These are phyloP conservation scores for Fusarium caatingaense DNA, from an alignment of 2,329 filamentous ascomycete genomes.

Conservation along the genomic window DNA sequence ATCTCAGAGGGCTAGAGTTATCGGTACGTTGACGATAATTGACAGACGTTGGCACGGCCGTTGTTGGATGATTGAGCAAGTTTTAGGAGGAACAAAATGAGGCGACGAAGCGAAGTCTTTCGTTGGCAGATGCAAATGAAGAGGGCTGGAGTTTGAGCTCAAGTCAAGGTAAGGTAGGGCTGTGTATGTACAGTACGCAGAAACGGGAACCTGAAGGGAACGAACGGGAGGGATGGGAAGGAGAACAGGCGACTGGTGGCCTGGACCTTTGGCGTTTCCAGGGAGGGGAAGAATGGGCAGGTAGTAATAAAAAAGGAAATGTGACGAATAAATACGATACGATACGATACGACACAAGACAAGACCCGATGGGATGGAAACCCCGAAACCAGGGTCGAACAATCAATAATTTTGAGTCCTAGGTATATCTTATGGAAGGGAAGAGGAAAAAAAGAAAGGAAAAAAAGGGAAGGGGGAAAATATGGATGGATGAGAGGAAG, in stretches of 20 bases:
- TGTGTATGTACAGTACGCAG: slow-evolving; percentile 11
- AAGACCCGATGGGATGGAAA: slow-evolving; percentile 20
- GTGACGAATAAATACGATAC: slow-evolving; percentile 10
- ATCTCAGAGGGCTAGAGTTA: slow-evolving; percentile 36
- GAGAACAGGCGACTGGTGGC: slow-evolving; percentile 45
- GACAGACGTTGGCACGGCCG: neutral
- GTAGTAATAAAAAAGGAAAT: slow-evolving; percentile 42
- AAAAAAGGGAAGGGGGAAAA: slow-evolving; percentile 8
- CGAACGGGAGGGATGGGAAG: slow-evolving; percentile 40
- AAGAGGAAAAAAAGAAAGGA: neutral
- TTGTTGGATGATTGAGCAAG: slow-evolving; percentile 1
- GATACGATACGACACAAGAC: slow-evolving; percentile 11
- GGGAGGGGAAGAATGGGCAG: slow-evolving; percentile 43
- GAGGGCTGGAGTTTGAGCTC: slow-evolving; percentile 21
- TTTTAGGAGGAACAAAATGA: slow-evolving; percentile 1
- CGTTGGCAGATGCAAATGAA: slow-evolving; percentile 16
- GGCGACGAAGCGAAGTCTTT: slow-evolving; percentile 4
- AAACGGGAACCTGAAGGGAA: slow-evolving; percentile 13
- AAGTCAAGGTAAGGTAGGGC: neutral
- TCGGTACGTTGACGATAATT: neutral
- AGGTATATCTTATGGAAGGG: neutral
- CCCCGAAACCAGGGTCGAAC: slow-evolving; percentile 35
- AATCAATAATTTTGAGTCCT: slow-evolving; percentile 21
- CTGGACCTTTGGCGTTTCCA: slow-evolving; percentile 16
- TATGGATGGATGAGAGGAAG: slow-evolving; percentile 6